A percentile compares a stretch with the other conserved stretches of the same genome.
Conservation (phyloP, 257 asterid species). For the Solanum habrochaites region DNA sequence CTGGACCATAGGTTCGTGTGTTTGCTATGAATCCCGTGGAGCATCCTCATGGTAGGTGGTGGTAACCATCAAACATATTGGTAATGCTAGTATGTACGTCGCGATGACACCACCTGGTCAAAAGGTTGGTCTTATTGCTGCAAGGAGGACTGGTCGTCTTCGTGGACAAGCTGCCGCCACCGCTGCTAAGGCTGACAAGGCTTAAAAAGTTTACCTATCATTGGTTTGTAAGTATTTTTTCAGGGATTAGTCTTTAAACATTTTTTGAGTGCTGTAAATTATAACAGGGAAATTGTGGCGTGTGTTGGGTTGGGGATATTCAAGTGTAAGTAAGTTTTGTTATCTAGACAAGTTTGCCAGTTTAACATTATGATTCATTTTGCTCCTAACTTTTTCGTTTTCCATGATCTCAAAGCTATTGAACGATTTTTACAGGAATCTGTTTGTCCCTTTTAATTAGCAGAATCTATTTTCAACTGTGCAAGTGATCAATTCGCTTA, state of each 20-base stretch:
- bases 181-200: conserved; percentile 58
- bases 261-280: conserved; percentile 5
- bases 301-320: too few species aligned
- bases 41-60: conserved; percentile 89
- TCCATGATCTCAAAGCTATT: too few species aligned
- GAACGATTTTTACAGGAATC: too few species aligned
- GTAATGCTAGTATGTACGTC: conserved; percentile 72
- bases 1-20: conserved; percentile 90
- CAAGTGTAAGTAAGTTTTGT: neutral
- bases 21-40: conserved; percentile 81
- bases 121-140: conserved; percentile 79
- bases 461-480: neutral
- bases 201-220: neutral
- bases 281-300: too few species aligned
- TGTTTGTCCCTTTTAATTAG: neutral
- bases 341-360: neutral
- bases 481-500: neutral
- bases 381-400: neutral
- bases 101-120: conserved; percentile 86
- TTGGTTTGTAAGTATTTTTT: neutral
- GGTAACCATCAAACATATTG: conserved; percentile 86
- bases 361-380: neutral
- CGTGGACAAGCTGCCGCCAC: conserved; percentile 73
- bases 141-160: conserved; percentile 74
- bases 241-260: neutral